Base-by-base conservation (phyloP, 192 early-diverging fungal genomes). In the Spizellomyces sp. region DNA sequence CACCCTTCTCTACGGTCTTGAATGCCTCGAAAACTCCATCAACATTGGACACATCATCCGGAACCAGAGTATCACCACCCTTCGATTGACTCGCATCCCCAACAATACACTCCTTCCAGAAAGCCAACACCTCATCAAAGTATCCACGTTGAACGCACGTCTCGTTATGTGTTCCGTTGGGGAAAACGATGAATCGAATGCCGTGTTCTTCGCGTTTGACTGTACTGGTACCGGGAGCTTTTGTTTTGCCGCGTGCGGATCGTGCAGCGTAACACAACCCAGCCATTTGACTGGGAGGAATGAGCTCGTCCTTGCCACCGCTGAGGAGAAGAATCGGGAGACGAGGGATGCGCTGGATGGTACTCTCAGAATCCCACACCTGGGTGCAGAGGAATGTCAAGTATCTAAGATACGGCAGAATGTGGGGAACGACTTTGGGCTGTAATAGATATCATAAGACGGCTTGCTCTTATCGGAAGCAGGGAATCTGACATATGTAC, bases 141-240 rank as follows among this genome's bases (percentile, higher is more conserved):
- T 96, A 98, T 0, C 88, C 91, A 6, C 75, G 81, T 87, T 98
- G 90, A 36, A 93, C 62, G 59, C 90, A 90, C 6, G 95, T 96
- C 55, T 96, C 94, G 71, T 96, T 96, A 79, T 98, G 96, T 50
- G 85, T 92, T 17, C 96, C 96, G n/a, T 89, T 69, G 9, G 75
- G 71, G 79, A 97, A 96, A 74, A 54, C 50, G 17, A 54, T 54
- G 17, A 54, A 54, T 54, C 17, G 50, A 19, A 54, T 19, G 50
- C 17, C 17, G 12, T 54, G 12, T 44, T 74, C 69, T 54, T 76
- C 72, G 52, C 48, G 47, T 50, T 61, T 55, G 45, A 71, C 50
- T 10, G 7, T 14, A 7, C 60, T 62, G 50, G 56, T 48, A 21
- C n/a, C 41, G 9, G 8, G 44, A 8, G 22, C 62, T 10, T 22